A percentile compares a stretch with the other conserved stretches of the same genome.
Evolutionary conservation across 2,329 filamentous ascomycete species (phyloP).

Genomic region (Trichoderma semiorbis): DNA sequence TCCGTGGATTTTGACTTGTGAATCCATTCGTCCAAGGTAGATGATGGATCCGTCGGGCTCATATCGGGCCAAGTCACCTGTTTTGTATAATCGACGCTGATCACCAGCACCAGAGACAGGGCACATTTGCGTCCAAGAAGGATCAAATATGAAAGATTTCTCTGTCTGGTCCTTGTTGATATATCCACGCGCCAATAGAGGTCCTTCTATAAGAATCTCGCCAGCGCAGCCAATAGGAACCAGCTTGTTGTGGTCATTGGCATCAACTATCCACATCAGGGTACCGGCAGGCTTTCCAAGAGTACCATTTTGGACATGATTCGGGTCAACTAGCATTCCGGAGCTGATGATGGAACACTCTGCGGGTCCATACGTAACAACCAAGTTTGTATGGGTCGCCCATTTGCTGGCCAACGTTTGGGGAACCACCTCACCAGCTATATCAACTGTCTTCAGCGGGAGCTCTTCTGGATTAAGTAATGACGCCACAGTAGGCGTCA

Average conservation of each 20-base stretch:
- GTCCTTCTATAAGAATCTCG: slow-evolving; percentile 15
- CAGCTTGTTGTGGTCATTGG: neutral
- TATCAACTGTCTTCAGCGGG: slow-evolving; percentile 16
- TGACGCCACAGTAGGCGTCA: neutral
- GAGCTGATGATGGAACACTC: neutral
- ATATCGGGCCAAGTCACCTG: slow-evolving; percentile 44
- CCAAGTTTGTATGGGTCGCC: neutral
- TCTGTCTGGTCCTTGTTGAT: slow-evolving; percentile 1
- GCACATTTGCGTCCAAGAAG: neutral
- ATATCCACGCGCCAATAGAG: slow-evolving; percentile 1
- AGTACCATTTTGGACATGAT: neutral
- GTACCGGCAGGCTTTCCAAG: neutral
- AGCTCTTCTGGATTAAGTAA: slow-evolving; percentile 4
- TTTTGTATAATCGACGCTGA: slow-evolving; percentile 36
- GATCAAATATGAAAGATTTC: neutral
- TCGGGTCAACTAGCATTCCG: neutral
- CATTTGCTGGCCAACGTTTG: neutral
- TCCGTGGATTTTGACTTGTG: slow-evolving; percentile 55
- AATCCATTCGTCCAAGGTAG: slow-evolving; percentile 50
- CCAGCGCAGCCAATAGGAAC: slow-evolving; percentile 14
- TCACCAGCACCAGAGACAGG: neutral
- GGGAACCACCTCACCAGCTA: slow-evolving; percentile 21
- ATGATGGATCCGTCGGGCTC: slow-evolving; percentile 36
- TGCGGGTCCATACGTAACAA: neutral
- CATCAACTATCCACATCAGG: slow-evolving; percentile 8